phyloP scores from a whole-genome alignment of 139 green algal species.

The Picochlorum sp. region DNA sequence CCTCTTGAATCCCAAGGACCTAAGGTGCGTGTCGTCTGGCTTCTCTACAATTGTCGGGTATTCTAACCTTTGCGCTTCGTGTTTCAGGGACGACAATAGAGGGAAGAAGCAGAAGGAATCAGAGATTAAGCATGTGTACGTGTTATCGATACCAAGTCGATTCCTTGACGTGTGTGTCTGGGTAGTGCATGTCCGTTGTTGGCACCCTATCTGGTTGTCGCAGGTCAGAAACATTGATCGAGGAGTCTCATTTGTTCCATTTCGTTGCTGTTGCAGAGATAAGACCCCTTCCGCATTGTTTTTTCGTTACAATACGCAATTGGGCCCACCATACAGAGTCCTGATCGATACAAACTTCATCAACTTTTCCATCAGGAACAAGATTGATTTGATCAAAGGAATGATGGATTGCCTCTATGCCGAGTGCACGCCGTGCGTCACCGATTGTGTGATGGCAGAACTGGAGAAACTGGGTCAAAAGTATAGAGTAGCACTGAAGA shows the following conservation, averaged over 20 bases:
- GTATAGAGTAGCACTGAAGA: conserved; percentile 95
- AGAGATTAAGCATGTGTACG: conserved; percentile 53
- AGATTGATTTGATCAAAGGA: conserved; percentile 86
- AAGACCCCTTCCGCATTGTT: conserved; percentile 85
- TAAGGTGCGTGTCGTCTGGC: background rate
- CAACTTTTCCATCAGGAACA: conserved; percentile 99
- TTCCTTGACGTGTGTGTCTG: too few species aligned
- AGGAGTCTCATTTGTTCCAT: background rate
- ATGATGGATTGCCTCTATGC: conserved; percentile 99
- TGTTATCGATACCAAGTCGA: too few species aligned
- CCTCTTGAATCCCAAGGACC: conserved; percentile 83
- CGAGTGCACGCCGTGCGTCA: conserved; percentile 95
- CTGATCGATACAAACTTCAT: conserved; percentile 99
- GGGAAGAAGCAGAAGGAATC: conserved; percentile 27
- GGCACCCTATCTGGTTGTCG: too few species aligned
- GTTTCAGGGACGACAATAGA: background rate
- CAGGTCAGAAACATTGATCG: too few species aligned
- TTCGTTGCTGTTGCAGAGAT: conserved; percentile 41
- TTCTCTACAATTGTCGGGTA: too few species aligned
- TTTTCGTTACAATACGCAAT: conserved; percentile 95
- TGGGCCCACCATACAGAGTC: conserved; percentile 93
- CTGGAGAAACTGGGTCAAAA: conserved; percentile 97
- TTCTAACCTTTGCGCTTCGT: too few species aligned
- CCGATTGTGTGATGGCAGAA: conserved; percentile 97
- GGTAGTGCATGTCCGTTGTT: too few species aligned